These are phyloP conservation scores for Moesziomyces sp. DNA, from an alignment of 1,284 basidiomycete genomes.

Conservation along the genomic window DNA sequence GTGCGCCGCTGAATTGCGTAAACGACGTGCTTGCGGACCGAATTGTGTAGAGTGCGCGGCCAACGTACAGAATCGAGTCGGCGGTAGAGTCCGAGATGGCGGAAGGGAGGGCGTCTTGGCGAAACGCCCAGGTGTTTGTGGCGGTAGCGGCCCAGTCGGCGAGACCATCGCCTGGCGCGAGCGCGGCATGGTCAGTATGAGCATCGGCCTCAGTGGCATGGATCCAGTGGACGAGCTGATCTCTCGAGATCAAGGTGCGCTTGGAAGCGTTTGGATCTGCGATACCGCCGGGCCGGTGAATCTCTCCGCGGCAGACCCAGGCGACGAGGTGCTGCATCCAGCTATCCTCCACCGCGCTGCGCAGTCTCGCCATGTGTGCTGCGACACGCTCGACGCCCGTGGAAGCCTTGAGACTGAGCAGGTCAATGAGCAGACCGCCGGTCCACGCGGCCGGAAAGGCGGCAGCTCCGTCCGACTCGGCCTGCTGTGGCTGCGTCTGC, in stretches of 20 bases:
- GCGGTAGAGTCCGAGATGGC: conserved; percentile 78
- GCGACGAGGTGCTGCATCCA: conserved; percentile 47
- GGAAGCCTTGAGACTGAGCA: conserved; percentile 36
- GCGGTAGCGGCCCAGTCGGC: conserved; percentile 41
- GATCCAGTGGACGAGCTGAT: conserved; percentile 44
- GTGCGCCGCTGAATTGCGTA: conserved; percentile 2
- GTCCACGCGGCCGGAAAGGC: conserved; percentile 45
- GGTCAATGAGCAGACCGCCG: conserved; percentile 50
- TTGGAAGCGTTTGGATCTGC: conserved; percentile 32
- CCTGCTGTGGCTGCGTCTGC: neutral
- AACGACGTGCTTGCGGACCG: conserved; percentile 61
- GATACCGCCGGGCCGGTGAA: conserved; percentile 33
- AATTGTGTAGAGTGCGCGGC: conserved; percentile 86
- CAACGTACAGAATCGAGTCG: conserved; percentile 86
- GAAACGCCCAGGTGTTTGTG: conserved; percentile 66
- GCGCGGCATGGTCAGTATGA: conserved; percentile 15
- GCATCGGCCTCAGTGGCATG: conserved; percentile 24
- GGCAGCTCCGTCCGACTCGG: neutral
- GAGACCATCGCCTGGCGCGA: conserved; percentile 28
- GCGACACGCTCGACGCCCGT: conserved; percentile 44
- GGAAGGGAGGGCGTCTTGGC: conserved; percentile 78
- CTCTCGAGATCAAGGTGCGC: conserved; percentile 19
- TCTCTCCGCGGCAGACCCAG: conserved; percentile 52
- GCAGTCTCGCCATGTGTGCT: conserved; percentile 33
- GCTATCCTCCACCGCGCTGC: conserved; percentile 46